A percentile compares a stretch with the other conserved stretches of the same genome.
Evolutionary conservation across 768 basidiomycete genomes (phyloP).

Genomic region (Dentipellis sp.): DNA sequence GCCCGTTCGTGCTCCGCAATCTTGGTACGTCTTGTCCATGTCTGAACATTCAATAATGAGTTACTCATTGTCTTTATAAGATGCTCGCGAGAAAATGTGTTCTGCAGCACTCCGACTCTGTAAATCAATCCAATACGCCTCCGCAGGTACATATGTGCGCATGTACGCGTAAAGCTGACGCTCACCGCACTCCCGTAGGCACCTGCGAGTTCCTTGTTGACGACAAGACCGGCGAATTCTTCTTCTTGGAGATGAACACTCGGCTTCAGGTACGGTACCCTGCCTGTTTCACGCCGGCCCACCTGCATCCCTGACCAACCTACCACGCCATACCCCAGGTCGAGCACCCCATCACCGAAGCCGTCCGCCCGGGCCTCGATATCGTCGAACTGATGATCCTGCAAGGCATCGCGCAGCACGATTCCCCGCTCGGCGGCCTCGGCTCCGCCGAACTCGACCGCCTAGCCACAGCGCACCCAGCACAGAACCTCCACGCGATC

Average conservation of each 20-base stretch:
- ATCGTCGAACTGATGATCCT: slow-evolving; percentile 57
- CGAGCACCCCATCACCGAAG: slow-evolving; percentile 61
- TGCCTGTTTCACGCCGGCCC: background rate
- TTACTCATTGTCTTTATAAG: slow-evolving; percentile 17
- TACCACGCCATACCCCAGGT: slow-evolving; percentile 33
- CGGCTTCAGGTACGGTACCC: slow-evolving; percentile 43
- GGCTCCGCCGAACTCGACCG: slow-evolving; percentile 7
- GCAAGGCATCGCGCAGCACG: slow-evolving; percentile 37
- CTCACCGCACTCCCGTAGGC: slow-evolving; percentile 23
- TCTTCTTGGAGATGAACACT: slow-evolving; percentile 68
- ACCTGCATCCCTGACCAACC: slow-evolving; percentile 1
- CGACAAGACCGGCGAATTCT: slow-evolving; percentile 41
- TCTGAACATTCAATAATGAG: background rate
- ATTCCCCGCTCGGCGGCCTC: slow-evolving; percentile 13
- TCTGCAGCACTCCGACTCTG: slow-evolving; percentile 44
- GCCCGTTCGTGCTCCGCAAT: slow-evolving; percentile 41
- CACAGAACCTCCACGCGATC: slow-evolving; percentile 30
- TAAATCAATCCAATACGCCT: slow-evolving; percentile 41
- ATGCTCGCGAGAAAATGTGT: slow-evolving; percentile 37
- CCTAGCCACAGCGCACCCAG: background rate
- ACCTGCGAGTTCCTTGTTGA: slow-evolving; percentile 64
- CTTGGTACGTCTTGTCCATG: slow-evolving; percentile 4
- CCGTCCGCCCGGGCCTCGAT: slow-evolving; percentile 44
- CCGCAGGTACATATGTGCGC: slow-evolving; percentile 35
- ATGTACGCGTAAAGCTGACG: background rate